These are phyloP conservation scores for Termitomyces sp. DNA, from an alignment of 768 basidiomycete species.

Conservation along the genomic window DNA sequence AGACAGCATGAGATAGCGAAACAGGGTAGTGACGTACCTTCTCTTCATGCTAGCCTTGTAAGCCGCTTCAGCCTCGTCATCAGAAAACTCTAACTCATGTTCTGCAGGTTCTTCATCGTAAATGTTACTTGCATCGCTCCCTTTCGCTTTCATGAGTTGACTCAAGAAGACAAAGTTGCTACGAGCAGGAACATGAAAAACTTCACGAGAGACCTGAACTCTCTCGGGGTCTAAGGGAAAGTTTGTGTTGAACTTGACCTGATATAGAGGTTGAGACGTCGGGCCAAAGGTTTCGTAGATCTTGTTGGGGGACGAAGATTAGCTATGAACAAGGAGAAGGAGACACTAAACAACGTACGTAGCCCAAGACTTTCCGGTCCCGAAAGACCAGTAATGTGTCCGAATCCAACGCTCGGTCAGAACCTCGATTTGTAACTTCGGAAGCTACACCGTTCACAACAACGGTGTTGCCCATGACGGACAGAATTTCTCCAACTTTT, in stretches of 20 bases:
- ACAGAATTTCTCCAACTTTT: slow-evolving; percentile 75
- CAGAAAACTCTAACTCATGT: slow-evolving; percentile 90
- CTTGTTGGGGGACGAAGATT: slow-evolving; percentile 26
- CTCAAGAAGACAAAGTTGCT: slow-evolving; percentile 84
- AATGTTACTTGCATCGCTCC: slow-evolving; percentile 92
- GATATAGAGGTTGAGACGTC: slow-evolving; percentile 85
- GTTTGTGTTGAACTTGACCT: slow-evolving; percentile 71
- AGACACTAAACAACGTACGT: slow-evolving; percentile 56
- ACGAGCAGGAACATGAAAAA: slow-evolving; percentile 79
- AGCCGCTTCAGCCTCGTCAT: slow-evolving; percentile 87
- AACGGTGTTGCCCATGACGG: slow-evolving; percentile 66
- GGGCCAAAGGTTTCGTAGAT: slow-evolving; percentile 96
- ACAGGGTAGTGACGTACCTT: slow-evolving; percentile 37
- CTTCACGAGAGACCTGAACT: slow-evolving; percentile 52
- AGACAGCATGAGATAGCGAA: not conserved
- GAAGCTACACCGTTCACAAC: slow-evolving; percentile 65
- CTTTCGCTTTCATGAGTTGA: slow-evolving; percentile 67
- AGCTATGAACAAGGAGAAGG: slow-evolving; percentile 33
- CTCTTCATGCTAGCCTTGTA: slow-evolving; percentile 60
- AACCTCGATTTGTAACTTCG: slow-evolving; percentile 38
- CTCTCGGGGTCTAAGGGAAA: slow-evolving; percentile 60
- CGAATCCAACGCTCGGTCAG: slow-evolving; percentile 72
- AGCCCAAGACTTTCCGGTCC: slow-evolving; percentile 86
- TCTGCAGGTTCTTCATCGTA: slow-evolving; percentile 93
- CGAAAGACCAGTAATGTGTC: slow-evolving; percentile 90